A percentile compares a stretch with the other conserved stretches of the same genome.
Conservation (phyloP, 2,329 filamentous ascomycete species). For the Epichloe typhina region DNA sequence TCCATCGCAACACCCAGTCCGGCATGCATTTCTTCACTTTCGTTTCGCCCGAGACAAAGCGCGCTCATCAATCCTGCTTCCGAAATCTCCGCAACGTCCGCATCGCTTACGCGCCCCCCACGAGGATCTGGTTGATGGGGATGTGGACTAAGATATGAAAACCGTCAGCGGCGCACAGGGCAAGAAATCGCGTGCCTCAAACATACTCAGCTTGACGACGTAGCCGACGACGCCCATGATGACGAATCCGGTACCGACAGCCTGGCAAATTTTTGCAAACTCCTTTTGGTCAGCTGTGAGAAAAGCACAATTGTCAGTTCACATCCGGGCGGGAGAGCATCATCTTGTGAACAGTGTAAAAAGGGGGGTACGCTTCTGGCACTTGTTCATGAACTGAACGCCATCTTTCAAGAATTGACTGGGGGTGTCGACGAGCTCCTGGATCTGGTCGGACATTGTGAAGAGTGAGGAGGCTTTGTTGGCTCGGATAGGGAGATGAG, state of each 20-base stretch:
- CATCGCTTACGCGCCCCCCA: slow-evolving; percentile 47
- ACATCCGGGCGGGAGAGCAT: neutral
- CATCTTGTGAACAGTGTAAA: no score
- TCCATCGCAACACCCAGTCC: neutral
- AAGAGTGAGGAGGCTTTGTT: neutral
- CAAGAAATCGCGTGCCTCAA: neutral
- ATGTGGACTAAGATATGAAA: slow-evolving; percentile 42
- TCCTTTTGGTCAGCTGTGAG: slow-evolving; percentile 27
- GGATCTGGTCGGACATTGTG: slow-evolving; percentile 53
- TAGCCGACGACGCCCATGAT: slow-evolving; percentile 60
- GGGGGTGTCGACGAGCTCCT: slow-evolving; percentile 57
- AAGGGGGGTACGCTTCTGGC: slow-evolving; percentile 42
- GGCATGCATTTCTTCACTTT: neutral
- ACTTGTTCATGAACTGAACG: slow-evolving; percentile 47
- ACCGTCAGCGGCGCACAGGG: neutral
- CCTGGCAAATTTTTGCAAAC: slow-evolving; percentile 35
- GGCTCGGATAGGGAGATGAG: neutral
- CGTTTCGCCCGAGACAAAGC: neutral
- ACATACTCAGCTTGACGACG: slow-evolving; percentile 54
- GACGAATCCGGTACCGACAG: slow-evolving; percentile 56
- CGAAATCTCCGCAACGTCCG: neutral
- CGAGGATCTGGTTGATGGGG: slow-evolving; percentile 57
- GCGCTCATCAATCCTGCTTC: neutral
- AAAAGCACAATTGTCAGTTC: neutral
- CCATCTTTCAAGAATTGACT: slow-evolving; percentile 50